Conservation (phyloP, 2,329 filamentous ascomycete species). For the Thielaviopsis musarum region DNA sequence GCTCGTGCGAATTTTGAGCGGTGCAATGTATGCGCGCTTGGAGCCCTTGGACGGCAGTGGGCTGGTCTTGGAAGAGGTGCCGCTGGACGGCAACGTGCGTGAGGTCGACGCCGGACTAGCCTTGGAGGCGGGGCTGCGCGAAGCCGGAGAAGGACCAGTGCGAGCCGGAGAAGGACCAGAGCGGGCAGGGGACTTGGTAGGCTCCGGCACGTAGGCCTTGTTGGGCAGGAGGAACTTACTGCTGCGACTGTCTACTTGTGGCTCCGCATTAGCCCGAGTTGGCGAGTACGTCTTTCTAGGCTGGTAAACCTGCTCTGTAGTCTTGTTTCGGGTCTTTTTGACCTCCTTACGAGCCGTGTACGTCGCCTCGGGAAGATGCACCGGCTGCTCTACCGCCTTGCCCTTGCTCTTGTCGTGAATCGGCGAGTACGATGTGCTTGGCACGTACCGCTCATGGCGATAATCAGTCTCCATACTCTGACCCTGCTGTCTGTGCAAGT, state of each 20-base stretch:
- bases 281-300: too few species aligned
- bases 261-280: neutral
- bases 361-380: too few species aligned
- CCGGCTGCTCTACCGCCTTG: neutral
- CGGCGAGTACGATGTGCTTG: neutral
- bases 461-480: neutral
- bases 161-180: too few species aligned
- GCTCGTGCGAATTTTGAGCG: neutral
- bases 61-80: neutral
- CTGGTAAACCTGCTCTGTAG: neutral
- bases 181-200: neutral
- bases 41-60: neutral
- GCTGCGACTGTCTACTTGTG: neutral
- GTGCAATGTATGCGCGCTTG: neutral
- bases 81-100: neutral
- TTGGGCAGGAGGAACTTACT: neutral
- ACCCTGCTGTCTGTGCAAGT: neutral
- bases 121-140: neutral
- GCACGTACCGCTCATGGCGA: neutral
- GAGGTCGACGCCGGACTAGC: neutral
- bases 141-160: too few species aligned
- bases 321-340: too few species aligned
- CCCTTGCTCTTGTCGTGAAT: neutral
- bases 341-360: neutral
- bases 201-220: neutral